Percentiles rank a stretch among this genome's conserved stretches.
These are phyloP conservation scores for Austropuccinia psidii DNA, from an alignment of 1,284 basidiomycete species.

Conservation along the genomic window DNA sequence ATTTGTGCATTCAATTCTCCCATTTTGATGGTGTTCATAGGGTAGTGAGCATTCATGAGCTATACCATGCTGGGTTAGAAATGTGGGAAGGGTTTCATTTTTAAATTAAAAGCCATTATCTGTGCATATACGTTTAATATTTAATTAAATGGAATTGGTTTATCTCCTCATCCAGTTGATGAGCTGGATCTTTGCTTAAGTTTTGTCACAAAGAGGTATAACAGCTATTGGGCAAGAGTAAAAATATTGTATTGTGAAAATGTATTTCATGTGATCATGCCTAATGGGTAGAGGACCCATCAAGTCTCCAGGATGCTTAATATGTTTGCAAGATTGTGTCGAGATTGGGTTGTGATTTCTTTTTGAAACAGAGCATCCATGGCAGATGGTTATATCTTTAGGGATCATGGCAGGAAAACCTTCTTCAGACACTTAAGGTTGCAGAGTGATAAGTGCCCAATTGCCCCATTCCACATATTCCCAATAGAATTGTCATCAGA, in stretches of 20 bases:
- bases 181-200: not conserved
- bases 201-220: not conserved
- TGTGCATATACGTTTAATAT: not conserved
- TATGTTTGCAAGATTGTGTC: not conserved
- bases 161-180: not conserved
- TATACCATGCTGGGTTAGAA: not conserved
- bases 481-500: too few relatives aligned
- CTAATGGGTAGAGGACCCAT: not conserved
- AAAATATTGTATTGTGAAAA: not conserved
- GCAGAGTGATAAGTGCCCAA: not conserved
- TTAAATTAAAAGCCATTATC: not conserved
- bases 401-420: not conserved
- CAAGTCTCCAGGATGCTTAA: not conserved
- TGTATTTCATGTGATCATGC: not conserved
- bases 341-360: not conserved
- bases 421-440: not conserved
- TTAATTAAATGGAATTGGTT: not conserved
- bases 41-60: not conserved
- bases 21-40: constrained; percentile 16
- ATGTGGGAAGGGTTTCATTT: not conserved
- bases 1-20: not conserved
- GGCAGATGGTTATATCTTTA: not conserved
- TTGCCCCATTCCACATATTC: not conserved
- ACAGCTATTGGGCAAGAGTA: not conserved
- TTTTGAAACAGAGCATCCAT: not conserved